Base-by-base conservation (phyloP, 2,329 filamentous ascomycete genomes). In the Venturia carpophila region DNA sequence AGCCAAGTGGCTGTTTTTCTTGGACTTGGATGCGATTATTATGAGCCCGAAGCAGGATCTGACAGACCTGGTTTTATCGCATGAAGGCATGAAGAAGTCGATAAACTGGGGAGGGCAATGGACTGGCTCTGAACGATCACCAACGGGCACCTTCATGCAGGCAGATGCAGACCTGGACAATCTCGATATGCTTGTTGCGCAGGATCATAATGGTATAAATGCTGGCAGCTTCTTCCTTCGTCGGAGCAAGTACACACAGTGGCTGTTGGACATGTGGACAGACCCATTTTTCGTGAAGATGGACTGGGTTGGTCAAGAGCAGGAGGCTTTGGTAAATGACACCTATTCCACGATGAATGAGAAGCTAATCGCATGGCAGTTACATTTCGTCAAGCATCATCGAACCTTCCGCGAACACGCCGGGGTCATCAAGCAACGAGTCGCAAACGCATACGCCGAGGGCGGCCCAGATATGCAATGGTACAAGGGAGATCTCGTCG, bases 1-100 rank as follows among this genome's bases (percentile, higher is more conserved):
- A 21, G 73, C 73, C 56, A 73, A 78, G 67, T 78, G 76, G 76
- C 68, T 78, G 52, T 77, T 75, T 74, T 75, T 76, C 66, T 71
- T 77, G 63, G 75, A 78, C 68, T 72, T 75, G 42, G 75, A 78
- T 68, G 75, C 77, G 30, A 73, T 78, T 65, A 68, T 78, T 56
- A 78, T 77, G 76, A 72, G 70, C 9, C 75, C 75, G 39, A 67
- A 70, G 24, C 70, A 72, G 62, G 69, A 73, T 65, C 68, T 78
- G 27, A 71, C 71, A 43, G 62, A 69, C 17, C 68, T 72, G 19
- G 68, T 76, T n/a, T 69, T 77, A 11, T 69, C 71, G 11, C 75
- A 76, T 17, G 66, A 68, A 5, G 74, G 72, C 52, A 63, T 73
- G 58, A n/a, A 49, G 41, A 58, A 67, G 34, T 66, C 69, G 45